phyloP scores from a whole-genome alignment of 2,329 filamentous ascomycete genomes.

The Hymenotorrendiella dingleyae region DNA sequence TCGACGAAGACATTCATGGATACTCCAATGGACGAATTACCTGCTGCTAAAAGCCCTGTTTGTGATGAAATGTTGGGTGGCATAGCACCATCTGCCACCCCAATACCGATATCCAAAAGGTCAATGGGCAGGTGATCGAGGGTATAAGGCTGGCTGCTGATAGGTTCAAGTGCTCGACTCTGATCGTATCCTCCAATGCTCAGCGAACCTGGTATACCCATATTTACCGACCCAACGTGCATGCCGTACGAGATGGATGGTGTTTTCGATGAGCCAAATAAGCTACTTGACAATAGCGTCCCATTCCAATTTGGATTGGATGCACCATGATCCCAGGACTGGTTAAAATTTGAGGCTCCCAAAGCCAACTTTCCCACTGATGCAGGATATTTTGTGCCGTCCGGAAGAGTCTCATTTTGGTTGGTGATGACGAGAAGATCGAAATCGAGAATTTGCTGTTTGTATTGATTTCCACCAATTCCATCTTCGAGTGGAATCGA shows the following conservation, averaged over 20 bases:
- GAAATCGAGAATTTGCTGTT: slow-evolving; percentile 4
- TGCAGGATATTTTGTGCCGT: slow-evolving; percentile 14
- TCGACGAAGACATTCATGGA: slow-evolving; percentile 12
- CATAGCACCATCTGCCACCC: slow-evolving; percentile 13
- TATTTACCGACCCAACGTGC: slow-evolving; percentile 17
- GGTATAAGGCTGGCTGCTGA: slow-evolving; percentile 10
- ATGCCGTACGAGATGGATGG: slow-evolving; percentile 23
- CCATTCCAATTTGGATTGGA: slow-evolving; percentile 11
- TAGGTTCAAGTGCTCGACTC: slow-evolving; percentile 11
- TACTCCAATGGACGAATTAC: slow-evolving; percentile 12
- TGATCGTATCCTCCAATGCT: slow-evolving; percentile 21
- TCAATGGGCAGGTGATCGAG: slow-evolving; percentile 16
- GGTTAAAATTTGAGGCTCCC: slow-evolving; percentile 14
- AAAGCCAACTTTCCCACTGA: slow-evolving; percentile 14
- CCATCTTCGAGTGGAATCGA: slow-evolving; percentile 1
- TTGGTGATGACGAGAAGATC: slow-evolving; percentile 9
- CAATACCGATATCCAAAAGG: slow-evolving; percentile 19
- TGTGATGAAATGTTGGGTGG: slow-evolving; percentile 13
- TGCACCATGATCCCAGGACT: slow-evolving; percentile 8
- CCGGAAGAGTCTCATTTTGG: slow-evolving; percentile 8
- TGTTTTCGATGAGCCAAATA: slow-evolving; percentile 3
- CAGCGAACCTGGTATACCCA: slow-evolving; percentile 16
- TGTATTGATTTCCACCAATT: neutral
- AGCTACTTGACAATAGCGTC: slow-evolving; percentile 8
- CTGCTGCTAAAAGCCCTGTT: slow-evolving; percentile 12